Conservation (phyloP, 2,329 filamentous ascomycete species). For the Amesomyces nigricolor region DNA sequence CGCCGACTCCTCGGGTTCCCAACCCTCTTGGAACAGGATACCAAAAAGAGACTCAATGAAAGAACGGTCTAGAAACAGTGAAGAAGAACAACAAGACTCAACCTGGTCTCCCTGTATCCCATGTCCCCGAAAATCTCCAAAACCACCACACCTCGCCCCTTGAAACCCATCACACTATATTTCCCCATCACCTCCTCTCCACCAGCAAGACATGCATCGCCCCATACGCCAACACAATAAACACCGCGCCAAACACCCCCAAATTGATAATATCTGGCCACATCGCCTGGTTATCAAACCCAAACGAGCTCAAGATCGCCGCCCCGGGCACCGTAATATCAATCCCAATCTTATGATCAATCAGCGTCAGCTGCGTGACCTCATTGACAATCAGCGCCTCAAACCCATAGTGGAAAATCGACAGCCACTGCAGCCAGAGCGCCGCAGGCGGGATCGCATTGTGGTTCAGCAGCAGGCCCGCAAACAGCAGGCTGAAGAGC, state of each 20-base stretch:
- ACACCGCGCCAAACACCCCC: conserved; percentile 72
- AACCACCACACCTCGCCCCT: no score
- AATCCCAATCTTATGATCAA: conserved; percentile 92
- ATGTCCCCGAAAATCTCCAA: no score
- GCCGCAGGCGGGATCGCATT: conserved; percentile 82
- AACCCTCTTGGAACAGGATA: neutral
- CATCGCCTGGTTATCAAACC: conserved; percentile 80
- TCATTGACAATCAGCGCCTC: conserved; percentile 97
- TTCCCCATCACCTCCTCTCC: conserved; percentile 63
- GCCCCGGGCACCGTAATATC: conserved; percentile 95
- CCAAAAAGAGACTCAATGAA: neutral
- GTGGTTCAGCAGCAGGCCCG: conserved; percentile 88
- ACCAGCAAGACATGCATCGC: conserved; percentile 93
- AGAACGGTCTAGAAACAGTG: neutral
- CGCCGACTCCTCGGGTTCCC: neutral
- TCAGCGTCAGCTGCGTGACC: conserved; percentile 79
- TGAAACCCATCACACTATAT: neutral
- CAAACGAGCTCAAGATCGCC: conserved; percentile 89
- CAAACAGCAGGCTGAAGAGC: conserved; percentile 94
- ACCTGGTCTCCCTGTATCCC: no score
- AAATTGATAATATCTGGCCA: conserved; percentile 81
- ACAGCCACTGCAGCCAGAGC: conserved; percentile 85
- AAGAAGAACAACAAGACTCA: no score
- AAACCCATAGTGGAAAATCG: conserved; percentile 97
- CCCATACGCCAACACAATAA: conserved; percentile 79